Base-by-base conservation (phyloP, 495 filamentous ascomycete genomes). In the Glonium stellatum region DNA sequence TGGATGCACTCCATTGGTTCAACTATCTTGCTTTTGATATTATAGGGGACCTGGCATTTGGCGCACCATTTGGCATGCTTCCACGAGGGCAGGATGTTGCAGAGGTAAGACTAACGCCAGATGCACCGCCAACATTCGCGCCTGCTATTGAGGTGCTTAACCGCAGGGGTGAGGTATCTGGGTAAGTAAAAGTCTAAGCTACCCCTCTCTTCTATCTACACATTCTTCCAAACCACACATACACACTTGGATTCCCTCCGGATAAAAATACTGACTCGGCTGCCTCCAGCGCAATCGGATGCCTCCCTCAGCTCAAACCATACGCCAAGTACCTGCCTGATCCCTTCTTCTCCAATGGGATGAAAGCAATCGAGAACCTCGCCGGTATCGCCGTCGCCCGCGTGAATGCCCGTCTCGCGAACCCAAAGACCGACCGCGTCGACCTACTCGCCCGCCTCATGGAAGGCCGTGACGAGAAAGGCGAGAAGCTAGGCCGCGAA, bases 21-120 rank as follows among this genome's bases (percentile, higher is more conserved):
- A 96, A 96, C 75, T 95, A 87, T 71, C 80, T 95, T 10, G 91
- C 91, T 44, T 96, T 96, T 64, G 91, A 96, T 65, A 89, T 93
- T 55, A 96, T 96, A 63, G 90, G 90, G 5, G 87, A 90, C 67
- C 75, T 89, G 60, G 74, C 74, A 10, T 77, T 77, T 53, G 74
- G 74, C 0, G 65, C 67, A 1, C 74, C 74, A 5, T 77, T 77
- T 51, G 74, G 74, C 1, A 77, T 77, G 85, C 71, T 88, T 6
- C 75, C 80, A 39, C 75, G 79, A 22, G 84, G 84, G 31, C 78
- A 78, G 56, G 84, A 87, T 64, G 76, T 84, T 41, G 82, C 84
- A 6, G 82, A 85, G 69, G 80, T 87, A 59, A 77, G 80, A 57
- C 73, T 77, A 65, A 77, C 77, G 1, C 78, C 82, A 0, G 72